Evolutionary conservation across 2,329 filamentous ascomycete species (phyloP).

Genomic region (Diplocarpon mali): DNA sequence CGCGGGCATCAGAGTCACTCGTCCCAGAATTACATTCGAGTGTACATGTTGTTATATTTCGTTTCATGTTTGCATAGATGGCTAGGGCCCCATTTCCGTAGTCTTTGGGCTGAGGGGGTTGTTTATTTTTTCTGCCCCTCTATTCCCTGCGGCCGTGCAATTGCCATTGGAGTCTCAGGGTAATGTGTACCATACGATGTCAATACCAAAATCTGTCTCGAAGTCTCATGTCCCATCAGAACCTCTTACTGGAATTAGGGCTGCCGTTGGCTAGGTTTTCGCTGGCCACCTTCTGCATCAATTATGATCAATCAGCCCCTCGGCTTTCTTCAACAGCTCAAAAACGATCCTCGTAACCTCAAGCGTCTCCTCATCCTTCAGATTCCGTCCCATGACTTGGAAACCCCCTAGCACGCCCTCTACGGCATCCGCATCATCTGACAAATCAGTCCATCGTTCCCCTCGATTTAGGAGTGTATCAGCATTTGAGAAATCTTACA

Average conservation of each 20-base stretch:
- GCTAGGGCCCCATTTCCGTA: not conserved
- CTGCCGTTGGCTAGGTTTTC: too few species aligned
- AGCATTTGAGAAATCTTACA: slow-evolving; percentile 1
- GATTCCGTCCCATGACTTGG: slow-evolving; percentile 2
- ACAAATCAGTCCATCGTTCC: not conserved
- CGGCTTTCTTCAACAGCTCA: not conserved
- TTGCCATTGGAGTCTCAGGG: not conserved
- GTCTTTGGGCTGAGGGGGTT: not conserved
- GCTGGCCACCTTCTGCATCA: too few species aligned
- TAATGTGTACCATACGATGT: slow-evolving; percentile 3
- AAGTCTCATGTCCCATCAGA: not conserved
- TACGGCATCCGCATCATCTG: slow-evolving; percentile 1
- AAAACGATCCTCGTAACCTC: not conserved
- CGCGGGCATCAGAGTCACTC: not conserved
- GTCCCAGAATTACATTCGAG: not conserved
- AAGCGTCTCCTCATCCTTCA: slow-evolving; percentile 5
- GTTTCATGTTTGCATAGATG: slow-evolving; percentile 6
- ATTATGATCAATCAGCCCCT: not conserved
- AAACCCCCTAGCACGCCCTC: slow-evolving; percentile 3
- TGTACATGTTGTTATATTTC: not conserved
- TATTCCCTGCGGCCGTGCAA: not conserved
- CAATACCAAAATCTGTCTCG: not conserved
- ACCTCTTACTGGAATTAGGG: too few species aligned
- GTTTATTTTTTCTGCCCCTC: not conserved
- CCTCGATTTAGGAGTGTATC: too few species aligned